Evolutionary conservation across 1,284 basidiomycete genomes (phyloP).

Genomic region (Peniophora sp.): DNA sequence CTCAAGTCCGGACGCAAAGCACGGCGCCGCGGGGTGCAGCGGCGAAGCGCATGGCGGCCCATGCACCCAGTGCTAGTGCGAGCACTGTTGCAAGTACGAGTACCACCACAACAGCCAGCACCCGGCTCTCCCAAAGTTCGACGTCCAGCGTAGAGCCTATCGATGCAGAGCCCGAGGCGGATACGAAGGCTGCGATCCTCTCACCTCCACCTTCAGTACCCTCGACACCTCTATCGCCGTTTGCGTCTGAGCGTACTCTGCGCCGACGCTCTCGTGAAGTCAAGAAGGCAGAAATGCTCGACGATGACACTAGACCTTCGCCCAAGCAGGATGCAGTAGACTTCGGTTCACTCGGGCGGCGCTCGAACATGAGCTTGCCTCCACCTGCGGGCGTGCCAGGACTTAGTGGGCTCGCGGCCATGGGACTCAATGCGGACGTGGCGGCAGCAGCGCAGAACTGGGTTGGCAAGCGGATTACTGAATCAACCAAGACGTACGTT

Average conservation of each 20-base stretch:
- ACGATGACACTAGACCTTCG: constrained; percentile 10
- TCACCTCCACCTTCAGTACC: constrained; percentile 27
- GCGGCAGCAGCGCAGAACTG: constrained; percentile 43
- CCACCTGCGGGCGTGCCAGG: constrained; percentile 24
- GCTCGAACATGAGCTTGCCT: constrained; percentile 15
- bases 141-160: constrained; percentile 22
- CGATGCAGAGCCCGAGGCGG: constrained; percentile 17
- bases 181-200: constrained; percentile 30
- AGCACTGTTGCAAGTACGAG: constrained; percentile 15
- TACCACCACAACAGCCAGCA: constrained; percentile 14
- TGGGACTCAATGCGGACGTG: constrained; percentile 11
- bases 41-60: constrained; percentile 8
- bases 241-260: neutral
- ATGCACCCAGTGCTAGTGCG: constrained; percentile 19
- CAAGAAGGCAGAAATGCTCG: neutral
- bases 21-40: constrained; percentile 1
- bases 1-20: neutral
- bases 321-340: constrained; percentile 21
- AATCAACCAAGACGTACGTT: constrained; percentile 45
- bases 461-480: constrained; percentile 53
- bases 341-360: constrained; percentile 11
- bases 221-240: constrained; percentile 26
- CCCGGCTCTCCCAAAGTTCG: constrained; percentile 37
- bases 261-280: constrained; percentile 10
- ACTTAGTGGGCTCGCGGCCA: constrained; percentile 13